Evolutionary conservation across 805 yeast species (phyloP).

Genomic region (Saturnispora ahearnii): DNA sequence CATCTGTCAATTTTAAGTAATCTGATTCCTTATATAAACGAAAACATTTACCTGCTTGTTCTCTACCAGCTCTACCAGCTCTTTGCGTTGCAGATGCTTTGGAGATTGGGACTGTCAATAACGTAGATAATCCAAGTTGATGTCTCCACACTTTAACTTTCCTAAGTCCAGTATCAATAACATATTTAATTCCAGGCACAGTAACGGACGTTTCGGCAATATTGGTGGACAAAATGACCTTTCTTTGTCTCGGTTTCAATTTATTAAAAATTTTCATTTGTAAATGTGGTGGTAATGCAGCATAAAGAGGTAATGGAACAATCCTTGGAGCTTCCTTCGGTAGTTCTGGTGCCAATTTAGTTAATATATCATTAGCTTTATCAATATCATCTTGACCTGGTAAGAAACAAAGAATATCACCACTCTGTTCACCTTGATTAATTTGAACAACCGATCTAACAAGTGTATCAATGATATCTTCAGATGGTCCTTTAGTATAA

Average conservation of each 20-base stretch:
- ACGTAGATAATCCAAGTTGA: constrained; percentile 83
- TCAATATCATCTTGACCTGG: constrained; percentile 99
- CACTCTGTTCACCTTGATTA: constrained; percentile 69
- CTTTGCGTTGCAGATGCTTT: constrained; percentile 93
- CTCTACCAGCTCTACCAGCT: constrained; percentile 99
- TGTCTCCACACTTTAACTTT: constrained; percentile 95
- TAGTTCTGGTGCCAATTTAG: constrained; percentile 50
- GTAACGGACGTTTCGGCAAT: constrained; percentile 98
- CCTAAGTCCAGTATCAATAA: constrained; percentile 84
- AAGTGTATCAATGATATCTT: constrained; percentile 76
- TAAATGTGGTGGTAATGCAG: constrained; percentile 79
- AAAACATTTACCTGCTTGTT: constrained; percentile 94
- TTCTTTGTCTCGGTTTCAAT: constrained; percentile 58
- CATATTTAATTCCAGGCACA: constrained; percentile 88
- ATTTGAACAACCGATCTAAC: constrained; percentile 69
- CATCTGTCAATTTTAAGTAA: constrained; percentile 52
- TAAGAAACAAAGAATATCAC: constrained; percentile 86
- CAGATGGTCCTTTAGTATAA: constrained; percentile 55
- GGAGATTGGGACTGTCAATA: constrained; percentile 85
- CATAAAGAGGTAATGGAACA: constrained; percentile 80
- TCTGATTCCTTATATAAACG: constrained; percentile 72
- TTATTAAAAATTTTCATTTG: constrained; percentile 75
- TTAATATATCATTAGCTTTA: constrained; percentile 57
- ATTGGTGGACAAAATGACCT: constrained; percentile 86
- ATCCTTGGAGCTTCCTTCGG: constrained; percentile 70